Conservation (phyloP, 2,329 filamentous ascomycete genomes). For the Nemania sp. region DNA sequence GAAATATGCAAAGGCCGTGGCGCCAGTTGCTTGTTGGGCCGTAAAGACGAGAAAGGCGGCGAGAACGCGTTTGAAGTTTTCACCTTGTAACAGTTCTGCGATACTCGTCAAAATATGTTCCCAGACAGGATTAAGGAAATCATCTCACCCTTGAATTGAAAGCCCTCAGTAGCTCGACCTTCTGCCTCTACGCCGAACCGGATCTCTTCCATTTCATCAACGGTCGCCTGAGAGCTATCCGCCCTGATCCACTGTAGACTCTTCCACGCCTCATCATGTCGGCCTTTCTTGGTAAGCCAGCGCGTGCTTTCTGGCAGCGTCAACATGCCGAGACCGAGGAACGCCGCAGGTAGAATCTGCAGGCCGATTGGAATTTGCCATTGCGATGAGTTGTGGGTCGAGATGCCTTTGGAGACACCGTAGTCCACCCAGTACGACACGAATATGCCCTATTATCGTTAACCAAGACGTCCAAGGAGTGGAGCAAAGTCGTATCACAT, state of each 20-base stretch:
- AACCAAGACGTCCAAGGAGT: neutral
- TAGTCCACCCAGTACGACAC: constrained; percentile 59
- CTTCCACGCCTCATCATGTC: constrained; percentile 48
- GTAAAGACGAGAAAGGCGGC: constrained; percentile 52
- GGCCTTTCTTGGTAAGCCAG: constrained; percentile 53
- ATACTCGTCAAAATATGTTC: neutral
- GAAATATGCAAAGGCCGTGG: constrained; percentile 58
- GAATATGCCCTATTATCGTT: constrained; percentile 46
- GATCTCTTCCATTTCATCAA: constrained; percentile 55
- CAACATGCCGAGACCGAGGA: constrained; percentile 53
- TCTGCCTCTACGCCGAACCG: constrained; percentile 51
- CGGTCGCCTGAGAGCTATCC: constrained; percentile 41
- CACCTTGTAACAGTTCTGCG: constrained; percentile 49
- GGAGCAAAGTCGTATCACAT: neutral
- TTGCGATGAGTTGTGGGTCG: constrained; percentile 43
- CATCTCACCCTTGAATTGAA: constrained; percentile 38
- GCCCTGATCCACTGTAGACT: constrained; percentile 57
- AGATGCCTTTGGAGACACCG: constrained; percentile 43
- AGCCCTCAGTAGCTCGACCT: constrained; percentile 47
- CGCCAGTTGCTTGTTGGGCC: constrained; percentile 56
- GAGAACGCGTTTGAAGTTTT: constrained; percentile 49
- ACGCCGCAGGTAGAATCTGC: constrained; percentile 50
- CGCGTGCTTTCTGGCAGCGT: constrained; percentile 53
- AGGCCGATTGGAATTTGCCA: constrained; percentile 61
- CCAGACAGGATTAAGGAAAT: no score